phyloP scores from a whole-genome alignment of 495 filamentous ascomycete species.

The Hypoxylon subgilvum region DNA sequence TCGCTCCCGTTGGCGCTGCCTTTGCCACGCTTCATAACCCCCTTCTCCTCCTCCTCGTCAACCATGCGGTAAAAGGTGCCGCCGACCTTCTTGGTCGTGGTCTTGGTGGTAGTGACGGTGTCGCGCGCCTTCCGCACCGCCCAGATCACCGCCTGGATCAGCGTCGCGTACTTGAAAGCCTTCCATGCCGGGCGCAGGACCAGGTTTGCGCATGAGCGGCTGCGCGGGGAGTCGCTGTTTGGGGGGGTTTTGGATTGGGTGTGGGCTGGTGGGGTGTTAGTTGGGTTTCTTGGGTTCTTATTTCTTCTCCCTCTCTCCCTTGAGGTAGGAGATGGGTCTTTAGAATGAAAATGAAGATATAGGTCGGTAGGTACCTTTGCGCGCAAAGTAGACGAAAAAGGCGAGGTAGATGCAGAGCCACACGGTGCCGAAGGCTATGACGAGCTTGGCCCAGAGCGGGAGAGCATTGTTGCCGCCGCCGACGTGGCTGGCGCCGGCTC shows the following conservation, averaged over 20 bases:
- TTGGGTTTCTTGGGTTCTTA: neutral
- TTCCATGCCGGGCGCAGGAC: constrained; percentile 11
- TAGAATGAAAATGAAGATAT: neutral
- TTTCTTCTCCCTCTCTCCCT: too few relatives aligned
- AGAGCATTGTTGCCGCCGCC: neutral
- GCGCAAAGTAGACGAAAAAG: constrained; percentile 8
- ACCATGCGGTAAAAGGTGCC: constrained; percentile 22
- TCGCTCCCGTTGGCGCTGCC: too few relatives aligned
- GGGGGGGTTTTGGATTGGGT: too few relatives aligned
- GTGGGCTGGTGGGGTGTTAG: constrained; percentile 1
- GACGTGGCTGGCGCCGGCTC: constrained; percentile 1
- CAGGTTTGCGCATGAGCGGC: neutral
- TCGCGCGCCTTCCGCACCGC: constrained; percentile 4
- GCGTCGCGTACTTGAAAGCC: constrained; percentile 18
- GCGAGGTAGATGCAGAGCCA: constrained; percentile 11
- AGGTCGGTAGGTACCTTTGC: constrained; percentile 4
- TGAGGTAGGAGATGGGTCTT: too few relatives aligned
- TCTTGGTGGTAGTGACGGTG: too few relatives aligned
- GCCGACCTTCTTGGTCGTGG: constrained; percentile 17
- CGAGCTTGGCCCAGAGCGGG: constrained; percentile 11
- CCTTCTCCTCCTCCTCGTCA: constrained; percentile 12
- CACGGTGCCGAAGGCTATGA: constrained; percentile 13
- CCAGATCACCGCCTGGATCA: constrained; percentile 15
- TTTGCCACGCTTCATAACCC: neutral
- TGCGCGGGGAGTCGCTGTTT: too few relatives aligned